Evolutionary conservation across 2,329 filamentous ascomycete species (phyloP).

Genomic region (Elsinoe australis): DNA sequence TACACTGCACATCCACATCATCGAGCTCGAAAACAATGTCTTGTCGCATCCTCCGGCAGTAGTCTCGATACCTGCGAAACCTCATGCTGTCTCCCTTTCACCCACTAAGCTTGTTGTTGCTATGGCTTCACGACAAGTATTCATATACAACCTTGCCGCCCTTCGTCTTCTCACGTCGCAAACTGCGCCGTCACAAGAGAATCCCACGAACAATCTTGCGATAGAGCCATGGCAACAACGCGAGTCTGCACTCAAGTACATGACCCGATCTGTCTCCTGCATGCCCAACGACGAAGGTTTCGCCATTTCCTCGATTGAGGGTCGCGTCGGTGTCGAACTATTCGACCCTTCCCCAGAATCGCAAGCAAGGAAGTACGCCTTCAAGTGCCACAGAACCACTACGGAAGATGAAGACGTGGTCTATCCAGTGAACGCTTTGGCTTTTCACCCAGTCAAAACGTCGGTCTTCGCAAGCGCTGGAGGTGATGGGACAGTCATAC

Average conservation of each 20-base stretch:
- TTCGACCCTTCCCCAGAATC: slow-evolving; percentile 84
- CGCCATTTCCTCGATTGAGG: slow-evolving; percentile 86
- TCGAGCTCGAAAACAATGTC: slow-evolving; percentile 38
- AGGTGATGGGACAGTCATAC: slow-evolving; percentile 80
- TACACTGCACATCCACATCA: slow-evolving; percentile 76
- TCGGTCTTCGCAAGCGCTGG: slow-evolving; percentile 86
- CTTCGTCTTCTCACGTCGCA: slow-evolving; percentile 52
- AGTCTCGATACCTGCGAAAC: slow-evolving; percentile 72
- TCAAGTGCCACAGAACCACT: slow-evolving; percentile 91
- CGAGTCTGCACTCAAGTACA: slow-evolving; percentile 91
- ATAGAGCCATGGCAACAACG: slow-evolving; percentile 84
- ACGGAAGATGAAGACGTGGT: slow-evolving; percentile 63
- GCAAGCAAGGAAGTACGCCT: slow-evolving; percentile 91
- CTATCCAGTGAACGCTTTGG: slow-evolving; percentile 82
- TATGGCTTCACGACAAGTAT: slow-evolving; percentile 87
- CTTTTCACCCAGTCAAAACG: slow-evolving; percentile 67
- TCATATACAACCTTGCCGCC: slow-evolving; percentile 81
- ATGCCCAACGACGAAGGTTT: slow-evolving; percentile 97
- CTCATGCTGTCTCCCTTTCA: slow-evolving; percentile 73
- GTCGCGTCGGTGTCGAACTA: slow-evolving; percentile 93
- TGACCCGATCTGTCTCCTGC: slow-evolving; percentile 85
- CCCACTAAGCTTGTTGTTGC: slow-evolving; percentile 85
- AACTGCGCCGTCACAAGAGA: slow-evolving; percentile 26
- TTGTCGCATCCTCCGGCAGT: slow-evolving; percentile 49
- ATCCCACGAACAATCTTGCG: slow-evolving; percentile 36